Evolutionary conservation across 2,329 filamentous ascomycete species (phyloP), one percentile per base, ranked within the genome.

Genomic region (Paraphoma sp.): DNA sequence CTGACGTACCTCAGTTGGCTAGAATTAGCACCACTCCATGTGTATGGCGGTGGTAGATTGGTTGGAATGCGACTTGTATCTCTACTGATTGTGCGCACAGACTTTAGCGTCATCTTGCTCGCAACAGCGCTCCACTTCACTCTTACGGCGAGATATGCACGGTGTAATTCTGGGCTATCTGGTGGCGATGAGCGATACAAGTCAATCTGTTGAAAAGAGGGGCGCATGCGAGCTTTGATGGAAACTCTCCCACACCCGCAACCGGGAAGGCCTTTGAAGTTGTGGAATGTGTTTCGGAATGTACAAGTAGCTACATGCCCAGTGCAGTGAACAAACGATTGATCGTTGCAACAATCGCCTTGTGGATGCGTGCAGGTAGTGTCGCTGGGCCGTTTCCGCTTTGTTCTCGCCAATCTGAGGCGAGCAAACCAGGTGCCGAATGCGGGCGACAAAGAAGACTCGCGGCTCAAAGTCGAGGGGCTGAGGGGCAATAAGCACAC

Each of bases 1-100:
- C 1, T 2, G 45, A 59, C 52, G 17, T 60, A 65, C 69, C 65
- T 65, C 60, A 57, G 57, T 48, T 65, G 55, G 17, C 62, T 56
- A 46, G 54, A 45, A 51, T 56, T 59, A 53, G 53, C 48, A 14
- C 66, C 63, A 18, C 51, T 68, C 57, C 62, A 66, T 28, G 68
- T 73, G 51, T 74, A 74, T 45, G 73, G 69, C 38, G 73, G 69
- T 12, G 72, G 69, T 8, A 73, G 68, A 41, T 71, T 67, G 7
- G 59, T 57, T 43, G 67, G 65, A 63, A 70, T 64, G 56, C 60
- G 64, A 18, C 36, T 59, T 48, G 53, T 59, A 40, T 57, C 59
- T 23, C 33, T 49, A 41, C 59, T 45, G 45, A 62, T 54, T 31
- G 55, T 66, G 52, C 54, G 55, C 29, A 60, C 56, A 11, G 45